phyloP scores from a whole-genome alignment of 1,284 basidiomycete genomes.

The Boletus semigastroideus region DNA sequence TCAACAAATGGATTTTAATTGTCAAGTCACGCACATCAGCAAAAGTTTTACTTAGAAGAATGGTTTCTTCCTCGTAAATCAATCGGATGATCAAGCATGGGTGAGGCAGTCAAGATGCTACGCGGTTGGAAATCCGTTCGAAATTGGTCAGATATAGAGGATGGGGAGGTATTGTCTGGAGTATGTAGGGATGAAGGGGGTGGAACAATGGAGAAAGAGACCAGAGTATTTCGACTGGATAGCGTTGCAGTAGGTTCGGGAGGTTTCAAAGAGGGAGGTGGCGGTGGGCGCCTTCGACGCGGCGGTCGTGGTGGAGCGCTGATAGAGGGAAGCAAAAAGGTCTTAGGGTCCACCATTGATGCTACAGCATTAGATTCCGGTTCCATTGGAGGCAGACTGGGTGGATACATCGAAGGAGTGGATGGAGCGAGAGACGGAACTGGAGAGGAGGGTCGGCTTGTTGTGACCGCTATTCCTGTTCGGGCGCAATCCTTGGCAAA shows the following conservation, averaged over 20 bases:
- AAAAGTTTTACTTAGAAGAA: neutral
- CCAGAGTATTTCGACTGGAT: neutral
- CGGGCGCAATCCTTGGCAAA: neutral
- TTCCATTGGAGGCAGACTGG: slow-evolving; percentile 9
- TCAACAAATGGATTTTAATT: neutral
- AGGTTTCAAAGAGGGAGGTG: slow-evolving; percentile 4
- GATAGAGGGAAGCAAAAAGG: neutral
- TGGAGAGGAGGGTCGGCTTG: slow-evolving; percentile 10
- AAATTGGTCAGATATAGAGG: neutral
- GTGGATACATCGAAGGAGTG: slow-evolving; percentile 16
- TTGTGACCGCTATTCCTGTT: slow-evolving; percentile 21
- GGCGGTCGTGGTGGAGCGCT: slow-evolving; percentile 39
- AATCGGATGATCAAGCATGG: neutral
- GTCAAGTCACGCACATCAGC: slow-evolving; percentile 1
- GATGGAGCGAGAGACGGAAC: slow-evolving; percentile 10
- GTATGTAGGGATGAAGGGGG: neutral
- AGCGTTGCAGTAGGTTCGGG: slow-evolving; percentile 1
- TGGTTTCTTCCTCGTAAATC: neutral
- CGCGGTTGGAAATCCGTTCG: neutral
- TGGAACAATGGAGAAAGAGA: neutral
- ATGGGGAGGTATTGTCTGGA: neutral
- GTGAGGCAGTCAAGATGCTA: neutral
- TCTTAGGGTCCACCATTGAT: neutral
- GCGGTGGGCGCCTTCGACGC: slow-evolving; percentile 24
- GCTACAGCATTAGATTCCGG: neutral